Evolutionary conservation across 2,329 filamentous ascomycete species (phyloP), one percentile per base, ranked within the genome.

Genomic region (Aurifilum marmelostoma): DNA sequence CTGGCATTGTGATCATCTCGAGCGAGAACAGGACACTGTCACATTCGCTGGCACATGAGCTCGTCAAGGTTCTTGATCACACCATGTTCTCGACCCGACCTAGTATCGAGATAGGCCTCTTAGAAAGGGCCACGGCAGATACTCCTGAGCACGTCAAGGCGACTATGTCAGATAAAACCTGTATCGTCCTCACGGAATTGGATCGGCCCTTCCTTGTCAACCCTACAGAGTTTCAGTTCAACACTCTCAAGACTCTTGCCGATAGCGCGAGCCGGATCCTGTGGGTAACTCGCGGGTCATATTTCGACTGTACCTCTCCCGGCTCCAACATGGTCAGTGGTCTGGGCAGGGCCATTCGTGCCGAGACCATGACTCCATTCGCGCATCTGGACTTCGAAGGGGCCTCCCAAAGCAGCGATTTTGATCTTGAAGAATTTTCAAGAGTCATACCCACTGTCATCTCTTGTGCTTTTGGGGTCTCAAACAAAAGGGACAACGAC

Each of bases 371-470:
- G 32, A 80, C 83, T 62, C 77, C 77, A 16, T 81, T 83, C 21
- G 81, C 81, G 0, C 83, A 80, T 1, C 75, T 86, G 0, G 83
- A 85, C 63, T 75, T 85, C 1, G 81, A 85, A 43, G 79, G 79
- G 34, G 4, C 34, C 4, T 59, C 67, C 43, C 18, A n/a, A 47
- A 47, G 18, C 43, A n/a, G 11, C 43, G 6, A 1, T 16, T n/a
- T 9, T 14, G 58, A 65, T 0, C 66, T 65, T 0, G 14, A 32
- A 27, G 73, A 77, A 3, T 73, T 73, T 1, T 75, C 76, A 56
- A 71, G 71, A 6, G 73, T 71, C 8, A 74, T 75, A 3, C 68
- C 72, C 9, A 69, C 73, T 21, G 71, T 83, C 0, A 80, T 82
- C 73, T 74, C 73, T 37, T 73, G 76, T 0, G 79, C 79, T 0